Conservation (phyloP, 495 filamentous ascomycete genomes). For the Sphaerosporella brunnea region DNA sequence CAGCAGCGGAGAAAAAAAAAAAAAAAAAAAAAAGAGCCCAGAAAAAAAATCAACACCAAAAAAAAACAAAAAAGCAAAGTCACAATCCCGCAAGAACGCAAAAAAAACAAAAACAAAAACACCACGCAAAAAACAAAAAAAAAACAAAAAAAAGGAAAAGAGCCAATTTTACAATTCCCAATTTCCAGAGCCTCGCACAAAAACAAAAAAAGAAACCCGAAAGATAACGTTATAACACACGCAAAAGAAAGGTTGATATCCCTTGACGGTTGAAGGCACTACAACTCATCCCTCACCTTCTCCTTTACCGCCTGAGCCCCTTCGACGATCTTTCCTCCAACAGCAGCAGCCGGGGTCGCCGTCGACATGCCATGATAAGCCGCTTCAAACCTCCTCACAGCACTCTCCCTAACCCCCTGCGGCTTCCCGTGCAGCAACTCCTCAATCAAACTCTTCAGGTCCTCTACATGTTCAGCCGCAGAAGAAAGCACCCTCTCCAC, state of each 20-base stretch:
- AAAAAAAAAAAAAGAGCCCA: too few species aligned
- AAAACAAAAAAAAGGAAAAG: not conserved
- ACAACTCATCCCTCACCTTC: constrained; percentile 43
- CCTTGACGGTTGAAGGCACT: too few species aligned
- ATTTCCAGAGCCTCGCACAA: not conserved
- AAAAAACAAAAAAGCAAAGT: not conserved
- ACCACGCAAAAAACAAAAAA: not conserved
- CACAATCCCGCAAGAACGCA: too few species aligned
- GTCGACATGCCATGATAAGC: too few species aligned
- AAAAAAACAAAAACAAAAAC: not conserved
- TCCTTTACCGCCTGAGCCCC: constrained; percentile 28
- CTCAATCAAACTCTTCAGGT: constrained; percentile 11
- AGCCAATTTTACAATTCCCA: not conserved
- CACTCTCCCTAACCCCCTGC: constrained; percentile 32
- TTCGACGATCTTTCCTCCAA: too few species aligned
- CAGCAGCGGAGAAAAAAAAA: too few species aligned
- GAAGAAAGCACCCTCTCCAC: constrained; percentile 35
- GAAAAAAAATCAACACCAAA: not conserved
- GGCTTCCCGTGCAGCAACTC: constrained; percentile 35
- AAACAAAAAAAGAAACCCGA: too few species aligned
- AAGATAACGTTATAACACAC: too few species aligned
- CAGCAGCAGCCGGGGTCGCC: too few species aligned
- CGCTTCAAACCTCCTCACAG: too few species aligned
- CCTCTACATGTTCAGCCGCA: constrained; percentile 27
- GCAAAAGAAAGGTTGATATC: too few species aligned